Percentiles rank a stretch among this genome's conserved stretches.
Conservation (phyloP, 208 protist species). For the Phytomonas francai region DNA sequence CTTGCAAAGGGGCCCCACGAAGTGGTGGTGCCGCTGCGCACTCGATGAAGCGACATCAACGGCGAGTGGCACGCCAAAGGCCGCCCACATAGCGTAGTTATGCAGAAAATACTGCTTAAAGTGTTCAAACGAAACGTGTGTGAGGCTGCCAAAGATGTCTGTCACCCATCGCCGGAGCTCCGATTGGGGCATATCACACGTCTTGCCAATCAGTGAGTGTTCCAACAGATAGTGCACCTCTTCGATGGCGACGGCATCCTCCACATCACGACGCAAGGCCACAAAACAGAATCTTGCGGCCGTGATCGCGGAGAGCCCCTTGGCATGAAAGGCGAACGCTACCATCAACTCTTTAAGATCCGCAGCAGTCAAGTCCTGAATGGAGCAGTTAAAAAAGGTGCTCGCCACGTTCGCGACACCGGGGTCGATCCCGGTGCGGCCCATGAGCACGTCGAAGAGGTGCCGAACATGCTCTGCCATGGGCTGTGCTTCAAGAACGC, state of each 20-base stretch:
- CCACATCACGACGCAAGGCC: constrained; percentile 68
- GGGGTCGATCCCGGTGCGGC: constrained; percentile 31
- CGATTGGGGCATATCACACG: constrained; percentile 59
- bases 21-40: constrained; percentile 32
- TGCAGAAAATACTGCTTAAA: constrained; percentile 56
- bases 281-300: constrained; percentile 82
- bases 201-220: constrained; percentile 59
- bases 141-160: constrained; percentile 50
- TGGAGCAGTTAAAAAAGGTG: constrained; percentile 33
- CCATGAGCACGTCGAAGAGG: constrained; percentile 75
- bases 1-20: constrained; percentile 2
- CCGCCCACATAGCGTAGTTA: constrained; percentile 76
- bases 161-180: constrained; percentile 56
- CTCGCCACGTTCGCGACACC: constrained; percentile 39
- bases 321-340: constrained; percentile 54
- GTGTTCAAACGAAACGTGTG: constrained; percentile 51
- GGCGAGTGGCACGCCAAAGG: constrained; percentile 58
- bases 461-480: constrained; percentile 73
- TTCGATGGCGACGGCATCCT: constrained; percentile 54
- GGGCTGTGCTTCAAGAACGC: constrained; percentile 54
- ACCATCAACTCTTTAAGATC: constrained; percentile 70
- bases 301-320: constrained; percentile 35
- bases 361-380: constrained; percentile 23
- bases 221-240: constrained; percentile 72
- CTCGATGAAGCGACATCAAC: constrained; percentile 20